Percentiles rank a stretch among this genome's conserved stretches.
Evolutionary conservation across 441 rosid genomes (phyloP).

Genomic region (Theobroma grandiflorum): DNA sequence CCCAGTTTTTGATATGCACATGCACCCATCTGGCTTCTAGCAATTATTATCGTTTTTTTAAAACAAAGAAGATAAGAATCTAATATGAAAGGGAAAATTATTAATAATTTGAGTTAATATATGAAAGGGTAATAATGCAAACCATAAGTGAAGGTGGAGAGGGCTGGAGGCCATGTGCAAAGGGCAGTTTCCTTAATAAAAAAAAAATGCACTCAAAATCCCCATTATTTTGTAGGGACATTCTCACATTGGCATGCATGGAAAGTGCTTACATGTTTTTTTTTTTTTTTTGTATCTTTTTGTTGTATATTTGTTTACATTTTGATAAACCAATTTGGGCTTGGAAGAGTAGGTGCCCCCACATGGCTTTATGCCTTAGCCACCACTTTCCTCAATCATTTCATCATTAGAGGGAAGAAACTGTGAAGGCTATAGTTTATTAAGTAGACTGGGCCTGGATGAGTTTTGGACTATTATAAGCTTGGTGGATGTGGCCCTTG

Average conservation of each 20-base stretch:
- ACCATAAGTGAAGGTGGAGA: conserved; percentile 31
- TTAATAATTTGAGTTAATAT: conserved; percentile 3
- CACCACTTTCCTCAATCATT: conserved; percentile 42
- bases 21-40: conserved; percentile 50
- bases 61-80: neutral
- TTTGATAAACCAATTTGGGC: conserved; percentile 28
- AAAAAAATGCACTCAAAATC: neutral
- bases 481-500: too few species aligned
- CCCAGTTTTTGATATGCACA: conserved; percentile 40
- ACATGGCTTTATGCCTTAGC: conserved; percentile 45
- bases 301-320: neutral
- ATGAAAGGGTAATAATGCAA: conserved; percentile 40
- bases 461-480: too few species aligned
- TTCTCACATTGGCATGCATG: conserved; percentile 16
- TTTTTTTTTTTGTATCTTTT: too few species aligned
- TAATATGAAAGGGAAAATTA: conserved; percentile 10
- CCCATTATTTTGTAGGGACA: conserved; percentile 34
- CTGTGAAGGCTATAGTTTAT: neutral
- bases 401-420: conserved; percentile 10
- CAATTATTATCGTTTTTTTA: conserved; percentile 32
- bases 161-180: conserved; percentile 61
- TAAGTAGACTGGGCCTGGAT: too few species aligned
- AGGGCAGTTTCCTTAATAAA: conserved; percentile 20
- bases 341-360: conserved; percentile 38
- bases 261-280: conserved; percentile 9